Evolutionary conservation across 768 basidiomycete genomes (phyloP).

Genomic region (Lyophyllum semitale): DNA sequence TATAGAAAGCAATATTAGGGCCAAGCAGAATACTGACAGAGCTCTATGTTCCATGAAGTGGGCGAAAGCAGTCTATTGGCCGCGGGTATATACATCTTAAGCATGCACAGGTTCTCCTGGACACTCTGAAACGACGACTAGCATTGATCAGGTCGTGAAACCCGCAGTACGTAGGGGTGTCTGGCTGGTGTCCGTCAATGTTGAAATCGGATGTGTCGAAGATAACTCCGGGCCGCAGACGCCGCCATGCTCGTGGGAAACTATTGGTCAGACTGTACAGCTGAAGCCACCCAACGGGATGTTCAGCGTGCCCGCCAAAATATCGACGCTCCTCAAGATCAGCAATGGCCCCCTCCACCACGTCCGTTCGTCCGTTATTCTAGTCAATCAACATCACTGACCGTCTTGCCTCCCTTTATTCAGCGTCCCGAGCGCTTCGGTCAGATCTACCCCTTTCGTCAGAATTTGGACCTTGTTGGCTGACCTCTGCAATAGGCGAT

Average conservation of each 20-base stretch:
- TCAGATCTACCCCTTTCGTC: constrained; percentile 32
- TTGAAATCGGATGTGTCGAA: neutral
- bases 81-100: neutral
- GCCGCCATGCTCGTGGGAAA: constrained; percentile 24
- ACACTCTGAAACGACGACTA: neutral
- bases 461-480: constrained; percentile 10
- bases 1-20: too few species aligned
- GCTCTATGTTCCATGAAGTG: neutral
- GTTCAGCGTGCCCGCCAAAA: constrained; percentile 22
- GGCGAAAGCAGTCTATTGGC: constrained; percentile 1
- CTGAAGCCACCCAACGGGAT: constrained; percentile 39
- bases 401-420: constrained; percentile 8
- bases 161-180: neutral
- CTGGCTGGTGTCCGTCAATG: too few species aligned
- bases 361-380: constrained; percentile 39
- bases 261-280: constrained; percentile 46
- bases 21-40: neutral
- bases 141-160: neutral
- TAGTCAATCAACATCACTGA: constrained; percentile 1
- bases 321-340: constrained; percentile 49
- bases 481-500: constrained; percentile 58
- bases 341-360: constrained; percentile 58
- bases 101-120: neutral
- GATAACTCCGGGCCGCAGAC: too few species aligned
- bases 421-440: constrained; percentile 61